Percentiles rank a stretch among this genome's conserved stretches.
phyloP scores from a whole-genome alignment of 2,329 filamentous ascomycete genomes.

The Metarhizium anisopliae region DNA sequence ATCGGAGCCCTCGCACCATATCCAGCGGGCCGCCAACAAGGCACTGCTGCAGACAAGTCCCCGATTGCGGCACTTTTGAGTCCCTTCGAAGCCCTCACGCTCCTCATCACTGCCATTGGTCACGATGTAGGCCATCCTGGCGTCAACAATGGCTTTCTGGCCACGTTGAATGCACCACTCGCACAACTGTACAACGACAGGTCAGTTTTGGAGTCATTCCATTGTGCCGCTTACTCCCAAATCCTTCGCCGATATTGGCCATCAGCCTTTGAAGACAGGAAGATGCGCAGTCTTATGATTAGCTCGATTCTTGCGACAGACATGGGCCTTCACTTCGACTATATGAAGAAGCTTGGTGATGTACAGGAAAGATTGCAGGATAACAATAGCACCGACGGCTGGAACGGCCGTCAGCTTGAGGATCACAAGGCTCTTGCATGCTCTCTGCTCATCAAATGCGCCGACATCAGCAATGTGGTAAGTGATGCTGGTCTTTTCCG shows the following conservation, averaged over 20 bases:
- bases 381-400: slow-evolving; percentile 58
- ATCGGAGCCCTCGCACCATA: slow-evolving; percentile 69
- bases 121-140: slow-evolving; percentile 97
- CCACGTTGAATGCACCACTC: slow-evolving; percentile 83
- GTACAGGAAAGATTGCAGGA: slow-evolving; percentile 69
- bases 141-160: slow-evolving; percentile 94
- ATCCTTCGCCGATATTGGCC: slow-evolving; percentile 93
- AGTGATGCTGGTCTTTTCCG: slow-evolving; percentile 27
- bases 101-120: slow-evolving; percentile 92
- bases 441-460: slow-evolving; percentile 91
- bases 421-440: slow-evolving; percentile 76
- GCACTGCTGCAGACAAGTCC: slow-evolving; percentile 36
- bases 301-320: slow-evolving; percentile 96
- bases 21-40: slow-evolving; percentile 28
- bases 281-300: slow-evolving; percentile 85
- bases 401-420: slow-evolving; percentile 67
- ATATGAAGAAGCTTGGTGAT: slow-evolving; percentile 81
- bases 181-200: slow-evolving; percentile 96
- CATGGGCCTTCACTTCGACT: slow-evolving; percentile 95
- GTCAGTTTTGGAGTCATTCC: slow-evolving; percentile 93
- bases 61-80: slow-evolving; percentile 67
- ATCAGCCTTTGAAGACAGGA: slow-evolving; percentile 63
- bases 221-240: slow-evolving; percentile 94
- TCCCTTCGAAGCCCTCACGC: slow-evolving; percentile 79
- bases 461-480: slow-evolving; percentile 97